Conservation (phyloP, 331 rosid species). For the Acacia pycnantha region DNA sequence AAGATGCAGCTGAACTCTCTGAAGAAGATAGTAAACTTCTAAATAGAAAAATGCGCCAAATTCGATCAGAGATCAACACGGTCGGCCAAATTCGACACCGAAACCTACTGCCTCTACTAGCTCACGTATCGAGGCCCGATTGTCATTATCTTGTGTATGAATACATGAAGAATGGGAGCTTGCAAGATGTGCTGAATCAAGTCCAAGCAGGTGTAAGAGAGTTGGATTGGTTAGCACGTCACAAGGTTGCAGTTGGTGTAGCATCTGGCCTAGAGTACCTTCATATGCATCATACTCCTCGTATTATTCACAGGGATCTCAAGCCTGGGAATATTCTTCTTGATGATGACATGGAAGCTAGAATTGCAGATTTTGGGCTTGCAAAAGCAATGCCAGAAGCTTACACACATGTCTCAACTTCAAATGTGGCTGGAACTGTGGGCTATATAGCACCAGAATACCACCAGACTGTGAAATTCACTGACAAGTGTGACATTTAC, state of each 20-base stretch:
- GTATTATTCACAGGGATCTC: slow-evolving; percentile 84
- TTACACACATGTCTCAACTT: slow-evolving; percentile 68
- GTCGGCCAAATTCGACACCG: slow-evolving; percentile 89
- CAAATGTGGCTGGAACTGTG: slow-evolving; percentile 76
- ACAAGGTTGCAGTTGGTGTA: slow-evolving; percentile 65
- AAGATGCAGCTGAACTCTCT: slow-evolving; percentile 52
- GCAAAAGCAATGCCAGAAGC: slow-evolving; percentile 86
- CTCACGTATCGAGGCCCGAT: slow-evolving; percentile 76
- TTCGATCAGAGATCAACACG: slow-evolving; percentile 71
- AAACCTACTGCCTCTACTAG: slow-evolving; percentile 74
- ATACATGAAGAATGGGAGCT: slow-evolving; percentile 92
- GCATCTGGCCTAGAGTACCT: slow-evolving; percentile 93
- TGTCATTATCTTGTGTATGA: slow-evolving; percentile 87
- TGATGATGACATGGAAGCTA: slow-evolving; percentile 88
- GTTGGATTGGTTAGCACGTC: slow-evolving; percentile 74
- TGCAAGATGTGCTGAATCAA: slow-evolving; percentile 51
- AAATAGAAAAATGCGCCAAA: slow-evolving; percentile 81
- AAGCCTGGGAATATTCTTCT: slow-evolving; percentile 81
- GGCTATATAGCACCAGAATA: slow-evolving; percentile 93
- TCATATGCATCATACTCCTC: slow-evolving; percentile 63
- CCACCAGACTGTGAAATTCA: slow-evolving; percentile 82
- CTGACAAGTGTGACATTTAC: slow-evolving; percentile 87
- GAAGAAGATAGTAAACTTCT: slow-evolving; percentile 76
- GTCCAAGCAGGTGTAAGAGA: slow-evolving; percentile 39
- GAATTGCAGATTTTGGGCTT: slow-evolving; percentile 91